Conservation (phyloP, 2,329 filamentous ascomycete genomes). For the Aspergillus transmontanensis region DNA sequence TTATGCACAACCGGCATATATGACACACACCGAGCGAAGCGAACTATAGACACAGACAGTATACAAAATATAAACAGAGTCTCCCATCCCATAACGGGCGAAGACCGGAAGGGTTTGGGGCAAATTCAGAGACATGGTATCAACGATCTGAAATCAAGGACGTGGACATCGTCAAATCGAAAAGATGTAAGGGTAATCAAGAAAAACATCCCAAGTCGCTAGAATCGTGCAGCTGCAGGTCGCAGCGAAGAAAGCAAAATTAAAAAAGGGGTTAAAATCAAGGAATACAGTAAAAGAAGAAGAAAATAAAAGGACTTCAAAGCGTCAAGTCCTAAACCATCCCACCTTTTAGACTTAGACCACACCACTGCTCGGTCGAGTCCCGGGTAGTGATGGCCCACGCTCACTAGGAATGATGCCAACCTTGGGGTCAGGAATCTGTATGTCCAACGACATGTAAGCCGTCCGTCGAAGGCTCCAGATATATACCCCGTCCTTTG, state of each 20-base stretch:
- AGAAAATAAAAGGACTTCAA: not conserved
- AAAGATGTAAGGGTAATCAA: constrained; percentile 2
- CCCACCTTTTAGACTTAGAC: not conserved
- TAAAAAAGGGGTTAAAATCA: constrained; percentile 10
- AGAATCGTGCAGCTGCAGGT: not conserved
- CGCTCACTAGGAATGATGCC: constrained; percentile 45
- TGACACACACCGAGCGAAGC: constrained; percentile 1
- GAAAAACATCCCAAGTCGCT: constrained; percentile 2
- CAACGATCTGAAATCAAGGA: constrained; percentile 19
- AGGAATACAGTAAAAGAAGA: not conserved
- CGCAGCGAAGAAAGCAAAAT: not conserved
- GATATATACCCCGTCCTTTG: constrained; percentile 67
- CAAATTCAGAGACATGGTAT: constrained; percentile 20
- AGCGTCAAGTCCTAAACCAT: not conserved
- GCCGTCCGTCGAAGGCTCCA: constrained; percentile 79
- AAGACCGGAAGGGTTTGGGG: not conserved
- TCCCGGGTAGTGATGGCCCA: constrained; percentile 35
- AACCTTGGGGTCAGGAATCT: constrained; percentile 54
- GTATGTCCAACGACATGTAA: constrained; percentile 69
- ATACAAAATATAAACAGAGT: constrained; percentile 3
- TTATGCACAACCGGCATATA: constrained; percentile 5
- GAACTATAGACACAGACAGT: constrained; percentile 8
- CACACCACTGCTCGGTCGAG: constrained; percentile 38
- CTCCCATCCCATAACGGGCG: not conserved
- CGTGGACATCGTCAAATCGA: constrained; percentile 23